Base-by-base conservation (phyloP, 129 eudicot genomes). In the Kitagawia praeruptora region DNA sequence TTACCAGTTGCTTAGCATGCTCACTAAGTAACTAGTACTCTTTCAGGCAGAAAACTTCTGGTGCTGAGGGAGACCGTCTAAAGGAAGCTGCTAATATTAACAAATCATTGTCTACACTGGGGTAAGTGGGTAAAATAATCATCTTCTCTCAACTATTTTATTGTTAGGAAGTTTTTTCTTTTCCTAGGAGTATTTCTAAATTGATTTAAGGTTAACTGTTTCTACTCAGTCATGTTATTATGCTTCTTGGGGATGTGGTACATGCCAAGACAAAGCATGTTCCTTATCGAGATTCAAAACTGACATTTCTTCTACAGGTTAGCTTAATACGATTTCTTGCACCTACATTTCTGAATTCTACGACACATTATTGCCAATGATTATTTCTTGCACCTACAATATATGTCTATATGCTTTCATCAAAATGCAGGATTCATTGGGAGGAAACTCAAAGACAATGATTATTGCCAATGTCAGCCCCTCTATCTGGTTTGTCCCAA, bases 401-500 rank as follows among this genome's bases (percentile, higher is more conserved):
- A 8, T 44, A 11, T 23, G 8, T 6, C 31, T 46, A 21, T 56
- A 27, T 51, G 10, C 38, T 25, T 27, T 48, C 66, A 38, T 80
- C 69, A 58, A 21, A 82, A 61, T 87, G 82, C 89, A 95, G 99
- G 99, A 96, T 74, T 96, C 99, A 2, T 81, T 96, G 70, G 99
- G 99, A 7, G 99, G 99, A 63, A 96, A 96, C 85, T 89, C 99
- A 34, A 96, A 96, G 86, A 96, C 99, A 28, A 92, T 89, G 91
- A 96, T 96, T 75, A 96, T 96, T 67, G 96, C 99, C 47, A 96
- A 96, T 83, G 90, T 96, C 86, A 92, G 98, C 88, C 96, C 99
- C 77, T 92, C 99, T 53, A 87, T 87, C 72, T 86, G 99, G 99
- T 95, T 82, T 79, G 81, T 58, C 74, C 77, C 46, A 72, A 40